Conservation (phyloP, 1,284 basidiomycete species). For the Acaromyces ingoldii region DNA sequence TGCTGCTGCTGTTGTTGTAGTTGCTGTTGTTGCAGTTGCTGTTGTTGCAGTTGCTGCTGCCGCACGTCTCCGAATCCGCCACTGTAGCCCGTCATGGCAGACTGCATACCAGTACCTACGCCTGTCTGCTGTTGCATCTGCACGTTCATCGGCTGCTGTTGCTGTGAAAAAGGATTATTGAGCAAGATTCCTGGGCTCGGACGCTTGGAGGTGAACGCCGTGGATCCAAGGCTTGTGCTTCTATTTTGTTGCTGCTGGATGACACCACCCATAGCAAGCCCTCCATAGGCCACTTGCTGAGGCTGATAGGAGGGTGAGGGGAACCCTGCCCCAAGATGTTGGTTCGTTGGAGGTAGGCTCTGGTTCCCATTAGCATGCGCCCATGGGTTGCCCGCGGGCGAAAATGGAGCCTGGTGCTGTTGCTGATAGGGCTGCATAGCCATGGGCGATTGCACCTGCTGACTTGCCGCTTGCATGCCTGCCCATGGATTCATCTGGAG, state of each 20-base stretch:
- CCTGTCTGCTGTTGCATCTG: too few relatives aligned
- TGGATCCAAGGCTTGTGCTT: too few relatives aligned
- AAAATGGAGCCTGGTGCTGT: too few relatives aligned
- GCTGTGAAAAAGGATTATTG: too few relatives aligned
- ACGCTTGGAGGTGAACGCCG: too few relatives aligned
- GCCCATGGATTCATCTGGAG: constrained; percentile 33
- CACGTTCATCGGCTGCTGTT: too few relatives aligned
- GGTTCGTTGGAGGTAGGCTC: constrained; percentile 6
- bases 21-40: constrained; percentile 16
- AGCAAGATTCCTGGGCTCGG: too few relatives aligned
- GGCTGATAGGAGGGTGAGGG: constrained; percentile 10
- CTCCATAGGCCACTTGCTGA: constrained; percentile 1
- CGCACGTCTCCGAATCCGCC: constrained; percentile 12
- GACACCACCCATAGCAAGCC: constrained; percentile 2
- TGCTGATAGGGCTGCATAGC: constrained; percentile 24
- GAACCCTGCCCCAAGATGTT: constrained; percentile 12
- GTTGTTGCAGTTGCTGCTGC: constrained; percentile 20
- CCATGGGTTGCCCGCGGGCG: constrained; percentile 21
- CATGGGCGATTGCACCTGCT: not conserved
- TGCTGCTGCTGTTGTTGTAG: constrained; percentile 14
- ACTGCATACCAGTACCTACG: too few relatives aligned
- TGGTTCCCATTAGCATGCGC: not conserved
- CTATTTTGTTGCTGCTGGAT: constrained; percentile 4
- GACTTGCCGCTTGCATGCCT: not conserved
- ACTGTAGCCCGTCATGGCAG: constrained; percentile 17